These are phyloP conservation scores for Botrytis fabae DNA, from an alignment of 2,329 filamentous ascomycete species.

Conservation along the genomic window DNA sequence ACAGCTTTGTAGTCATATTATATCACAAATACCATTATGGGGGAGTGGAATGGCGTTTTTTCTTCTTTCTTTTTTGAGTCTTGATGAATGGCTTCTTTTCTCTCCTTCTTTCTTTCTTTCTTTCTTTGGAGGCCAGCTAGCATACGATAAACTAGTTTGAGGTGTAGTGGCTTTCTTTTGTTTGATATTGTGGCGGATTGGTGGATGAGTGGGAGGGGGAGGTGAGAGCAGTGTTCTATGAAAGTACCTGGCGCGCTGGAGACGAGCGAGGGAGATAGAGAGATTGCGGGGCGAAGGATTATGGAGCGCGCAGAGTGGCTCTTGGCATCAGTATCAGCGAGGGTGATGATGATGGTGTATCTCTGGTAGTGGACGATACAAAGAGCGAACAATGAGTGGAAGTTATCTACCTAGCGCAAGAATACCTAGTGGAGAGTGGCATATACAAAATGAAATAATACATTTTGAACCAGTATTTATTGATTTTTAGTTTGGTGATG, in stretches of 20 bases:
- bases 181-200: conserved; percentile 1
- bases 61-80: conserved; percentile 1
- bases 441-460: conserved; percentile 15
- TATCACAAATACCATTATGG: conserved; percentile 35
- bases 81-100: conserved; percentile 7
- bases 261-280: background rate
- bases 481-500: background rate
- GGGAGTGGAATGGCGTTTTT: conserved; percentile 26
- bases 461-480: background rate
- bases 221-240: background rate
- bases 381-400: background rate
- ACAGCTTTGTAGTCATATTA: conserved; percentile 34
- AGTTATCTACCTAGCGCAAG: background rate
- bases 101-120: conserved; percentile 4
- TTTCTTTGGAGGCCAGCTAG: conserved; percentile 5
- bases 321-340: background rate
- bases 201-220: background rate
- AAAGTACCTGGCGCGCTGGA: background rate
- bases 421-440: conserved; percentile 2
- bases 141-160: background rate
- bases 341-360: background rate
- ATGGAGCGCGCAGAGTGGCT: too few relatives aligned
- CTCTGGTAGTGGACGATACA: background rate
- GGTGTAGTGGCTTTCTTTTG: conserved; percentile 1
- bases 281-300: background rate